Conservation (phyloP, 805 yeast genomes). For the Sporopachydermia lactativora region DNA sequence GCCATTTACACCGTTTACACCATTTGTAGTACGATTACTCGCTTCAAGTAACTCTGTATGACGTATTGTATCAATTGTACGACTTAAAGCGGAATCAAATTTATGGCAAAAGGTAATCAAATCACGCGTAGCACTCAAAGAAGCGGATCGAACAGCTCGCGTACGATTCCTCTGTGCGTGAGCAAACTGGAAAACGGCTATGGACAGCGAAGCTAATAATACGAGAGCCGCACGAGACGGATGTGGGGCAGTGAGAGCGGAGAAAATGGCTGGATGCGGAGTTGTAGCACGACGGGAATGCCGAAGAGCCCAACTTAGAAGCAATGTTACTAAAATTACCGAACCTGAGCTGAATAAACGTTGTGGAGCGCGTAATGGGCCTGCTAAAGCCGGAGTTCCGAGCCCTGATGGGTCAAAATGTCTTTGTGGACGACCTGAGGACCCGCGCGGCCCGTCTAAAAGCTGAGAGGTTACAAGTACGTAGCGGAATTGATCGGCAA, state of each 20-base stretch:
- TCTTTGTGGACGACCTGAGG: slow-evolving; percentile 8
- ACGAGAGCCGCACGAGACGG: slow-evolving; percentile 9
- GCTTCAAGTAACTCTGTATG: neutral
- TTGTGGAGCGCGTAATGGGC: slow-evolving; percentile 9
- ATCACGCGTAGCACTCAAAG: slow-evolving; percentile 7
- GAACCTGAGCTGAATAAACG: slow-evolving; percentile 3
- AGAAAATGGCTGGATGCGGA: slow-evolving; percentile 3
- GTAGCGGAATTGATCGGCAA: slow-evolving; percentile 38
- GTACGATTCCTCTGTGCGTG: slow-evolving; percentile 19
- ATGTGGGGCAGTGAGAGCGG: slow-evolving; percentile 3
- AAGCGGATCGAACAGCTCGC: slow-evolving; percentile 16
- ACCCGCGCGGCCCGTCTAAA: slow-evolving; percentile 25
- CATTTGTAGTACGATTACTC: no score
- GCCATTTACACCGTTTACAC: slow-evolving; percentile 5
- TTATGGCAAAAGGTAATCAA: neutral
- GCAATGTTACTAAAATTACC: neutral
- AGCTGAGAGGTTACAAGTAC: slow-evolving; percentile 33
- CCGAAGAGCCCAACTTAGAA: neutral
- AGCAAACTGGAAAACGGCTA: slow-evolving; percentile 17
- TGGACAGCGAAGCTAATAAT: slow-evolving; percentile 15
- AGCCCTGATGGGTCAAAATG: slow-evolving; percentile 5
- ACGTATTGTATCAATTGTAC: neutral
- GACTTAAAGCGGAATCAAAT: neutral
- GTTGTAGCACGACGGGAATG: neutral
- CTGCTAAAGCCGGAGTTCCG: slow-evolving; percentile 10